Evolutionary conservation across 1,139 yeast species (phyloP).

Genomic region (Wickerhamomyces sp.): DNA sequence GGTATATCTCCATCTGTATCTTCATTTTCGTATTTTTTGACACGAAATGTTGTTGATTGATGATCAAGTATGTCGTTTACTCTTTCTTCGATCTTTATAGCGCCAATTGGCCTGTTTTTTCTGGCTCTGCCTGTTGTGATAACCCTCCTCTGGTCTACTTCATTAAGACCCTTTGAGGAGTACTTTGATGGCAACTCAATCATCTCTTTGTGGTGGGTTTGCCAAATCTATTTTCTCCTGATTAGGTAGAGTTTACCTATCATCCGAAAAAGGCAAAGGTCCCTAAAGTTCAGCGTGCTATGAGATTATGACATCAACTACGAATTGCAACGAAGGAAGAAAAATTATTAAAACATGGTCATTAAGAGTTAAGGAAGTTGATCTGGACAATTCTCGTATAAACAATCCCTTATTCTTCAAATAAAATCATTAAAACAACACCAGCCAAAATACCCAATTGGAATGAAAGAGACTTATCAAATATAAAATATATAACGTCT

Average conservation of each 20-base stretch:
- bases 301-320: neutral
- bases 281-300: no score
- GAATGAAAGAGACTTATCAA: neutral
- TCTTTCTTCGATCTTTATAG: slow-evolving; percentile 32
- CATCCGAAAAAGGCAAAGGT: no score
- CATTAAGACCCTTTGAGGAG: slow-evolving; percentile 38
- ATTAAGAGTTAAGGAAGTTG: slow-evolving; percentile 3
- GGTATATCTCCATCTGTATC: slow-evolving; percentile 39
- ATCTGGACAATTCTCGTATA: neutral
- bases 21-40: neutral
- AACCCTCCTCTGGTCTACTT: slow-evolving; percentile 27
- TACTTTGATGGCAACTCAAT: slow-evolving; percentile 39
- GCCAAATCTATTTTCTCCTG: neutral
- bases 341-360: slow-evolving; percentile 52
- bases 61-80: slow-evolving; percentile 29
- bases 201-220: slow-evolving; percentile 3
- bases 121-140: slow-evolving; percentile 34
- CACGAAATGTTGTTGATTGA: neutral
- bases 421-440: neutral
- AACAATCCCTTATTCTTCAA: neutral
- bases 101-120: slow-evolving; percentile 26
- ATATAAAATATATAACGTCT: slow-evolving; percentile 16
- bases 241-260: neutral
- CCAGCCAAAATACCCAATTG: neutral
- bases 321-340: slow-evolving; percentile 56